Conservation (phyloP, 176 grass and related monocot species). For the Oryza officinalis region DNA sequence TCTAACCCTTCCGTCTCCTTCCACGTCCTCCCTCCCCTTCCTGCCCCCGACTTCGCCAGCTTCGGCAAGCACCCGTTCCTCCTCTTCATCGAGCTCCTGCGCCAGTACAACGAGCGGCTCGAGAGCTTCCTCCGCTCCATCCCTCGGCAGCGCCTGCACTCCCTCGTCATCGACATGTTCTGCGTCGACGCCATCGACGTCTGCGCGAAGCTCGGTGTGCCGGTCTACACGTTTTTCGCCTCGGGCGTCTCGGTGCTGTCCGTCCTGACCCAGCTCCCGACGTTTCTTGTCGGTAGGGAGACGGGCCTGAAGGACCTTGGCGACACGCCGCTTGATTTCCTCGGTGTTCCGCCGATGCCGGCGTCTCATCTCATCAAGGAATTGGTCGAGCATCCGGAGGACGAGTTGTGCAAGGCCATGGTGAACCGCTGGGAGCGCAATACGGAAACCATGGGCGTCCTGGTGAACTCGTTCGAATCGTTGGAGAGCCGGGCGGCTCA, state of each 20-base stretch:
- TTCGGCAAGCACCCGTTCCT: constrained; percentile 13
- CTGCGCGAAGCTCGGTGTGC: neutral
- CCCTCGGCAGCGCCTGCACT: constrained; percentile 26
- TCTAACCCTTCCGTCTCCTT: constrained; percentile 31
- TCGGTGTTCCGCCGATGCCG: constrained; percentile 17
- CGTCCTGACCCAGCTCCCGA: neutral
- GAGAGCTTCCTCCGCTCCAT: constrained; percentile 33
- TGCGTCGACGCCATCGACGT: constrained; percentile 13
- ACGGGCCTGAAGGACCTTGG: constrained; percentile 9
- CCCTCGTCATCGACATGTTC: constrained; percentile 38
- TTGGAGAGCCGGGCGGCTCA: constrained; percentile 15
- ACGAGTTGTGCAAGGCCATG: constrained; percentile 25
- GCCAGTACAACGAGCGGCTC: constrained; percentile 22
- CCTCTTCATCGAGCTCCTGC: neutral
- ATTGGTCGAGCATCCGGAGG: constrained; percentile 30
- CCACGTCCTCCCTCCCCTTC: constrained; percentile 10
- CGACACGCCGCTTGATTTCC: constrained; percentile 26
- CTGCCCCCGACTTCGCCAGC: constrained; percentile 3
- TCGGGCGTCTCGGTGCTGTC: constrained; percentile 12
- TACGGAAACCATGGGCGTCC: constrained; percentile 32
- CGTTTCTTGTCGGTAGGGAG: neutral
- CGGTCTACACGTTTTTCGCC: constrained; percentile 29
- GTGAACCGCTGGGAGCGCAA: neutral
- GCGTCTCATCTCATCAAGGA: constrained; percentile 18
- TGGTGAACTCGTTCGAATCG: constrained; percentile 22